Percentiles rank a stretch among this genome's conserved stretches.
These are phyloP conservation scores for Leptodermis oblonga DNA, from an alignment of 257 asterid species.

Conservation along the genomic window DNA sequence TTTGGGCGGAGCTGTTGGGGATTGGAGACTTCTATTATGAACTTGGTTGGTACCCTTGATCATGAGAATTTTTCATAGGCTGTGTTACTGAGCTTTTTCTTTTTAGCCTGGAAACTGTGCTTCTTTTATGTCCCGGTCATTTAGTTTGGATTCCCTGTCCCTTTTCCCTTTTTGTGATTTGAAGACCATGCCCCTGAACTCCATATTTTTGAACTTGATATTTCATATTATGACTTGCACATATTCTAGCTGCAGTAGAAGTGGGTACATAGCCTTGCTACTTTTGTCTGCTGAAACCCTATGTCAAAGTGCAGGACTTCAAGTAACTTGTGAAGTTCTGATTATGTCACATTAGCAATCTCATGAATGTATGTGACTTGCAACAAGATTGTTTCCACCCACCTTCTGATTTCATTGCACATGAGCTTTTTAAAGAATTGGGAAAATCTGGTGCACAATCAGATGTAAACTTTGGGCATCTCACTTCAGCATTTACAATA, in stretches of 20 bases:
- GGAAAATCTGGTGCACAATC: background rate
- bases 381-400: background rate
- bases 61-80: background rate
- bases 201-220: background rate
- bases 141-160: background rate
- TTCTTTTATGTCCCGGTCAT: background rate
- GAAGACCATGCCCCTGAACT: background rate
- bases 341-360: background rate
- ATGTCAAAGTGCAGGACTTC: background rate
- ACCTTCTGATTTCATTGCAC: background rate
- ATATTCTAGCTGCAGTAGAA: background rate
- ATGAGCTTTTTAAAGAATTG: background rate
- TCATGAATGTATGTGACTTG: background rate
- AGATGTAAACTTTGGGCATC: background rate
- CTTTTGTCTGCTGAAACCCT: background rate
- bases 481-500: constrained; percentile 1
- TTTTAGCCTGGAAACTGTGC: background rate
- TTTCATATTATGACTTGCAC: background rate
- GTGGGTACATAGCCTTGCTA: background rate
- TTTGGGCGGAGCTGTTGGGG: constrained; percentile 98
- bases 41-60: constrained; percentile 63
- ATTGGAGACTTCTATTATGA: constrained; percentile 97
- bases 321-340: background rate
- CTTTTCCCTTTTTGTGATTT: background rate
- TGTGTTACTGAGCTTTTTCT: background rate